Base-by-base conservation (phyloP, 352 stramenopile species). In the Phytophthora ohioensis region DNA sequence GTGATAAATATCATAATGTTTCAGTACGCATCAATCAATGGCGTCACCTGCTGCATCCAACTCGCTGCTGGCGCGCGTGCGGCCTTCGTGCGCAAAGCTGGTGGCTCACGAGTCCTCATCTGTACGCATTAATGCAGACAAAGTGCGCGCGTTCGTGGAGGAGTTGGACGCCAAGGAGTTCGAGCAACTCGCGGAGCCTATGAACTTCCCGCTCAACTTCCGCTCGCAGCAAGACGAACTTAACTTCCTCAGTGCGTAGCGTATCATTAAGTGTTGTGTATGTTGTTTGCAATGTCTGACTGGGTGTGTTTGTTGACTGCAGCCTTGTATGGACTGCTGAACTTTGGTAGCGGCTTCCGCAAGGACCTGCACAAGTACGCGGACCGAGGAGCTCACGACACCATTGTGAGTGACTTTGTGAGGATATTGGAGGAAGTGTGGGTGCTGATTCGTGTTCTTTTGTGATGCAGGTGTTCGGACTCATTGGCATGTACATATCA, bases 401-500 rank as follows among this genome's bases (percentile, higher is more conserved):
- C 87, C 1, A 95, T 95, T 67, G 87, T 93, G 65, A 51, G 73
- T 58, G 7, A 48, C 27, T 39, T 46, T 34, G 60, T 13, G 17
- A 17, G 9, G 15, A 2, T 38, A 42, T 39, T 54, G 9, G n/a
- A 1, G 15, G 4, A 5, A n/a, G 27, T 1, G 15, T 12, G 31
- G 6, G 31, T 15, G 11, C 15, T 65, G 1, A 58, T 54, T 17
- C 15, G 6, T 48, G 32, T 57, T 34, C 5, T 57, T 12, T 38
- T 10, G 45, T 31, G 13, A 41, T 69, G 31, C 62, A 94, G 87
- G 68, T 91, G 58, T 94, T 91, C 61, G 87, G 87, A n/a, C 63
- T 92, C n/a, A 79, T 94, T 45, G 87, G 87, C 58, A 92, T 94
- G 79, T 94, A 92, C 84, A 94, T 94, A 39, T 91, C 84, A 3